These are phyloP conservation scores for Coemansia sp. DNA, from an alignment of 192 early-diverging fungal genomes.

Conservation along the genomic window DNA sequence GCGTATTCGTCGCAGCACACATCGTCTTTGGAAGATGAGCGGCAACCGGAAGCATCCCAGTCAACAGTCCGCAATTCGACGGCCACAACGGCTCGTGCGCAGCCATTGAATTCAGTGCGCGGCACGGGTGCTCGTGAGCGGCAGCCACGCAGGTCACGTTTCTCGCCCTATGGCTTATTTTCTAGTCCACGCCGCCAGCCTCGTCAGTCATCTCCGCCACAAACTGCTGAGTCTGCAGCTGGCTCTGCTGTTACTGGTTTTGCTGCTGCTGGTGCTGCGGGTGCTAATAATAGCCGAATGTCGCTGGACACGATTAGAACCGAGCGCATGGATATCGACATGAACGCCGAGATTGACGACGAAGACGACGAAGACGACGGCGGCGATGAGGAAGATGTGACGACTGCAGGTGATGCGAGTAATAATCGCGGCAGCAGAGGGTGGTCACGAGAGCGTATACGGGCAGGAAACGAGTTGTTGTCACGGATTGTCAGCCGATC, in stretches of 20 bases:
- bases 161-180: constrained; percentile 24
- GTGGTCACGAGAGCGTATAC: constrained; percentile 1
- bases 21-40: constrained; percentile 2
- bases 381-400: background rate
- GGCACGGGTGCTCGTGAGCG: constrained; percentile 1
- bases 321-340: background rate
- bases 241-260: too few relatives aligned
- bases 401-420: background rate
- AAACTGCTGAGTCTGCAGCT: too few relatives aligned
- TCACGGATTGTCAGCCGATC: constrained; percentile 42
- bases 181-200: background rate
- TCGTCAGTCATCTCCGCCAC: background rate
- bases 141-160: constrained; percentile 17
- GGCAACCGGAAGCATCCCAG: background rate
- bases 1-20: constrained; percentile 18
- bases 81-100: background rate
- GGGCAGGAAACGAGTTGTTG: constrained; percentile 34
- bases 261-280: background rate
- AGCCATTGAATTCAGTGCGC: constrained; percentile 6
- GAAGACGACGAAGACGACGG: background rate
- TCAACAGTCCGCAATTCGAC: background rate
- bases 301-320: background rate
- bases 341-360: background rate
- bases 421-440: background rate
- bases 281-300: background rate